Evolutionary conservation across 2,329 filamentous ascomycete species (phyloP).

Genomic region (Neurospora sp.): DNA sequence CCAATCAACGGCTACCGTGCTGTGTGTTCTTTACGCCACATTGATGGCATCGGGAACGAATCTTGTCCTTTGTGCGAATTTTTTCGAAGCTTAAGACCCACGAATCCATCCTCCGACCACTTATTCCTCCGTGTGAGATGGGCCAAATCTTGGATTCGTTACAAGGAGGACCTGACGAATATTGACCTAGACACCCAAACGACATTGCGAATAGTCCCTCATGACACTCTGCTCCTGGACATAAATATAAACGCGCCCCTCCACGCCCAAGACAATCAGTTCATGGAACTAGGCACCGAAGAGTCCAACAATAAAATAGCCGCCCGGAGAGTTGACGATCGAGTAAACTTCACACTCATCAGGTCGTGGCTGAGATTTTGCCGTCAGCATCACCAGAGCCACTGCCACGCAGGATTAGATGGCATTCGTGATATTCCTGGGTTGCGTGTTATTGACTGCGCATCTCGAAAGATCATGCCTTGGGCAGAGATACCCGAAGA

Average conservation of each 20-base stretch:
- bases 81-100: not conserved
- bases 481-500: not conserved
- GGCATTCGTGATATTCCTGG: not conserved
- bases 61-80: not conserved
- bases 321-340: not conserved
- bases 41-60: not conserved
- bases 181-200: rapidly evolving
- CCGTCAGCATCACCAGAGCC: not conserved
- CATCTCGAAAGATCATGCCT: not conserved
- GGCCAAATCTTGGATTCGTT: not conserved
- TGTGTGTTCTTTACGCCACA: not conserved
- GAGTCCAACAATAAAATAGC: not conserved
- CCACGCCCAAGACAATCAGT: not conserved
- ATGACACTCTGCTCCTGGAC: not conserved
- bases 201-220: not conserved
- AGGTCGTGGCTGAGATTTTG: not conserved
- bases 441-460: not conserved
- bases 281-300: not conserved
- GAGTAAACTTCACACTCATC: not conserved
- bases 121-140: not conserved
- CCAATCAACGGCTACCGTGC: rapidly evolving
- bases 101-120: not conserved
- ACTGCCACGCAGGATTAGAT: not conserved
- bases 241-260: not conserved
- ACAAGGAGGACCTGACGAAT: too few relatives aligned